Conservation (phyloP, 2,329 filamentous ascomycete genomes). For the Penicillium sp. region DNA sequence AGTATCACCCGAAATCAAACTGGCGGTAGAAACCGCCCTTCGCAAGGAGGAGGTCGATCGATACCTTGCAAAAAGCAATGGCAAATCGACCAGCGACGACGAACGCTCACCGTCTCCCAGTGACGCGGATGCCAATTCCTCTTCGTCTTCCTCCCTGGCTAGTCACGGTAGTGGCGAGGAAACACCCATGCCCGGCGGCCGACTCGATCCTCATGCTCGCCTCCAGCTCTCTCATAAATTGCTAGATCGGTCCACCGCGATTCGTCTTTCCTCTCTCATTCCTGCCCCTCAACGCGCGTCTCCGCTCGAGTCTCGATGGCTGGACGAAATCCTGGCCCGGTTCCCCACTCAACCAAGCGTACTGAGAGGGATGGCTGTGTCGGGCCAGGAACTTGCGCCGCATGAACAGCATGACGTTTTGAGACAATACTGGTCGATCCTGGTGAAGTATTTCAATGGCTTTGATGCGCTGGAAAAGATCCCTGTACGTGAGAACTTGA, state of each 20-base stretch:
- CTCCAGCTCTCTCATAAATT: constrained; percentile 30
- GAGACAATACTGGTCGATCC: constrained; percentile 62
- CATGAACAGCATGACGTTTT: constrained; percentile 33
- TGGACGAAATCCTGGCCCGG: constrained; percentile 43
- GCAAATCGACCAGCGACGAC: constrained; percentile 21
- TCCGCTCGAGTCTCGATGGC: constrained; percentile 68
- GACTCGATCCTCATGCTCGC: constrained; percentile 21
- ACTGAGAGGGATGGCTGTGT: constrained; percentile 4
- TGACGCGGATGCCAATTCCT: constrained; percentile 28
- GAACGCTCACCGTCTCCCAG: constrained; percentile 14
- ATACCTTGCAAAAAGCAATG: constrained; percentile 26
- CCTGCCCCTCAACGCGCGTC: constrained; percentile 72
- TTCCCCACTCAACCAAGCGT: constrained; percentile 27
- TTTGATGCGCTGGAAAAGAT: constrained; percentile 78
- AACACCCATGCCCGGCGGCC: constrained; percentile 30
- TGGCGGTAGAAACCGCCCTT: constrained; percentile 67
- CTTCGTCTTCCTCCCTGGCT: constrained; percentile 34
- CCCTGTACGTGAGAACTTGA: constrained; percentile 75
- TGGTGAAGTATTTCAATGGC: constrained; percentile 85
- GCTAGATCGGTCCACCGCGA: constrained; percentile 27
- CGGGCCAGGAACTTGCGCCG: constrained; percentile 15
- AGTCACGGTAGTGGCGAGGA: constrained; percentile 36
- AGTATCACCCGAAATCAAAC: constrained; percentile 74
- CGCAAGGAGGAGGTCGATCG: constrained; percentile 57
- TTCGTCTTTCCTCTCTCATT: constrained; percentile 59